Conservation (phyloP, 805 yeast genomes). For the Saccharomyces mikatae region DNA sequence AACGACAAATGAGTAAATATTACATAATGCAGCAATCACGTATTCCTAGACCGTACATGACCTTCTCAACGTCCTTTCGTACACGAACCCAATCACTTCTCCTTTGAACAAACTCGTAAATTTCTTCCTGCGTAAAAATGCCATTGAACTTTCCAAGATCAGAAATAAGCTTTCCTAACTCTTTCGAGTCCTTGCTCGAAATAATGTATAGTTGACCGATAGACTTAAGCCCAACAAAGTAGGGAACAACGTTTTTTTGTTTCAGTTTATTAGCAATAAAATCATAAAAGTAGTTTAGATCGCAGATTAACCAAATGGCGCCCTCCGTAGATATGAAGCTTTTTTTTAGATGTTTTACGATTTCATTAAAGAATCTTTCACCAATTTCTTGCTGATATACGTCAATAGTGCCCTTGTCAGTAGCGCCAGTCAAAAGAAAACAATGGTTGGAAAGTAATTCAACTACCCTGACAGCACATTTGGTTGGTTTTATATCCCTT, state of each 20-base stretch:
- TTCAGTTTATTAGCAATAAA: slow-evolving; percentile 54
- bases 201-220: slow-evolving; percentile 80
- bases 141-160: slow-evolving; percentile 84
- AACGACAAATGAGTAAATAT: background rate
- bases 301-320: slow-evolving; percentile 74
- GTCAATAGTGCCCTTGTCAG: slow-evolving; percentile 82
- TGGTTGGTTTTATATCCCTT: slow-evolving; percentile 41
- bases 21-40: slow-evolving; percentile 64
- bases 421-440: slow-evolving; percentile 63
- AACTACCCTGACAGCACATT: slow-evolving; percentile 58
- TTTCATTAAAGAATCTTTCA: slow-evolving; percentile 65
- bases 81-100: slow-evolving; percentile 80
- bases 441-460: slow-evolving; percentile 63
- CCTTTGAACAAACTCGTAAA: slow-evolving; percentile 83
- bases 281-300: slow-evolving; percentile 68
- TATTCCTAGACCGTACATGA: slow-evolving; percentile 84
- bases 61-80: slow-evolving; percentile 76
- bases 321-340: slow-evolving; percentile 72
- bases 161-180: slow-evolving; percentile 73
- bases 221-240: slow-evolving; percentile 71
- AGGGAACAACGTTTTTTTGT: slow-evolving; percentile 62
- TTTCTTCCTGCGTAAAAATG: slow-evolving; percentile 83
- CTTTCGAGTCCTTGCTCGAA: slow-evolving; percentile 58
- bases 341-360: slow-evolving; percentile 70
- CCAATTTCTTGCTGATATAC: slow-evolving; percentile 94